These are phyloP conservation scores for Suillus sp. DNA, from an alignment of 768 basidiomycete species.

Conservation along the genomic window DNA sequence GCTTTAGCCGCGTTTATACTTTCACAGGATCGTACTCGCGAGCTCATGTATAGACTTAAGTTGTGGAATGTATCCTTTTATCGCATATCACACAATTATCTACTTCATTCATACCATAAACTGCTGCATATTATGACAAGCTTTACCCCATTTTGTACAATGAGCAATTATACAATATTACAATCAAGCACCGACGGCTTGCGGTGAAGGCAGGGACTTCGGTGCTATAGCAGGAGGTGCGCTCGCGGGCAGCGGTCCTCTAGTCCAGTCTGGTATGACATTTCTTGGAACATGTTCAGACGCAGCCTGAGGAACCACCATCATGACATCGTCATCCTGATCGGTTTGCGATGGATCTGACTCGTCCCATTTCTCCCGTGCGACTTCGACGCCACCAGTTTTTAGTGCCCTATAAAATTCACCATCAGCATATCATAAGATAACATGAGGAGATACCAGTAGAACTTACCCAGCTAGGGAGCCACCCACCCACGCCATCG, in stretches of 20 bases:
- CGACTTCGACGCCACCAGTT: constrained; percentile 80
- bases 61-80: constrained; percentile 14
- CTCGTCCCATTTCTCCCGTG: constrained; percentile 87
- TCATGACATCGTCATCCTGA: constrained; percentile 38
- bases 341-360: constrained; percentile 45
- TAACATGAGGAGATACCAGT: not conserved
- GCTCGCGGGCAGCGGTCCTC: constrained; percentile 58
- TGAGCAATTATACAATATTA: constrained; percentile 16
- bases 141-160: constrained; percentile 10
- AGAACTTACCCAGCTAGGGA: constrained; percentile 82
- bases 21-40: constrained; percentile 4
- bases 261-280: constrained; percentile 83
- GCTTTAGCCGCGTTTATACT: constrained; percentile 8
- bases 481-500: constrained; percentile 91
- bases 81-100: constrained; percentile 7
- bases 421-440: constrained; percentile 6
- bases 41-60: constrained; percentile 4
- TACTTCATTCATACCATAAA: not conserved
- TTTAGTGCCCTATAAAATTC: constrained; percentile 66
- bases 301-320: constrained; percentile 16
- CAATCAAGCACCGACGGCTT: constrained; percentile 39
- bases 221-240: constrained; percentile 56
- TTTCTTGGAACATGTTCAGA: constrained; percentile 38
- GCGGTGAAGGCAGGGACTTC: constrained; percentile 21
- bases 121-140: constrained; percentile 2